Base-by-base conservation (phyloP, 2,329 filamentous ascomycete genomes). In the Alternaria gaisen region DNA sequence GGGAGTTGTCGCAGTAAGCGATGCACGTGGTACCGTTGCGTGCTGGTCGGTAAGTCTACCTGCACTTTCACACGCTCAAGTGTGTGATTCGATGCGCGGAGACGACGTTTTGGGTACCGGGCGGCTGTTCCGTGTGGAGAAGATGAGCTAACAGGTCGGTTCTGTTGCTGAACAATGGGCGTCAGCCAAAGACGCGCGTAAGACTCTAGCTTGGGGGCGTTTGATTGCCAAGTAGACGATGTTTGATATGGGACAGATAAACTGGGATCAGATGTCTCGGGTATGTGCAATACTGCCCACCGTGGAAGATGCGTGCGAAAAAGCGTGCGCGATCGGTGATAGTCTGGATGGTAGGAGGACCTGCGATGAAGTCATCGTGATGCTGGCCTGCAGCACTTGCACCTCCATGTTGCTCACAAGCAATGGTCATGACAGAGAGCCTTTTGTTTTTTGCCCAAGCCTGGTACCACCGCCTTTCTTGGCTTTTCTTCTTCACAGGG, bases 61-160 rank as follows among this genome's bases (percentile, higher is more conserved):
- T 43, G 46, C 34, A 28, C 20, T 38, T 40, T 22, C 53, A 38
- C 42, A 43, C 41, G 48, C 24, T 16, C 24, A 11, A 53, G 28
- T 26, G 24, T 38, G 9, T 61, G 53, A 56, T 54, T 61, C 28
- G 61, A 34, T 46, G 44, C 24, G 26, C 38, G 9, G 10, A n/a
- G 14, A 38, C 30, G 24, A 44, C 61, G 61, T 53, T 58, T 41
- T 63, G 26, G 24, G 44, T 41, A 26, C 11, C 22, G 38, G 51
- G 48, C 60, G 60, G 60, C 40, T 57, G 53, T 44, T 42, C 48
- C 53, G 56, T 51, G 46, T 32, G 41, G 48, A 47, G n/a, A 20
- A 40, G 38, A 41, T 60, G 56, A n/a, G 52, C 51, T 52, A 61
- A 58, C 54, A 18, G 53, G 51, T 61, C 61, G 58, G 58, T 50